Percentiles rank a stretch among this genome's conserved stretches.
These are phyloP conservation scores for Abelmoschus esculentus DNA, from an alignment of 345 rosid species.

Conservation along the genomic window DNA sequence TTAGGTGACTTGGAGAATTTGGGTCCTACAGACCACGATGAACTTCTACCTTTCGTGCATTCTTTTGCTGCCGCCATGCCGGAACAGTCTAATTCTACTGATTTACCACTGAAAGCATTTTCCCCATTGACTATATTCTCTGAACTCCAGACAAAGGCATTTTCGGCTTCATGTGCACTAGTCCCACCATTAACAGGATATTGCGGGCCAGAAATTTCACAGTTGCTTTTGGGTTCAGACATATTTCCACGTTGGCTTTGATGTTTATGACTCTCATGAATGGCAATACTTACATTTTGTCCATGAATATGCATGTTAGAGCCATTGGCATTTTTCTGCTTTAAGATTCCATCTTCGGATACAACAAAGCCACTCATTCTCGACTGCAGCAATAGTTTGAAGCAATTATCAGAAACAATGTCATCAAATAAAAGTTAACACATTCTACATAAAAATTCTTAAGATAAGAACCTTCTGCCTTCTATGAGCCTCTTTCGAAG, in stretches of 20 bases:
- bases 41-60: background rate
- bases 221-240: slow-evolving; percentile 30
- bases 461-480: slow-evolving; percentile 38
- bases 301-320: slow-evolving; percentile 24
- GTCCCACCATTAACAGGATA: slow-evolving; percentile 21
- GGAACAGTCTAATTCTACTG: background rate
- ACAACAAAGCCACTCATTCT: slow-evolving; percentile 26
- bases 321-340: slow-evolving; percentile 29
- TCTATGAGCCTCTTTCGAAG: slow-evolving; percentile 25
- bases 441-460: background rate
- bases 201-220: slow-evolving; percentile 23
- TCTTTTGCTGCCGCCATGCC: background rate
- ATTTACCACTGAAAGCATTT: slow-evolving; percentile 12
- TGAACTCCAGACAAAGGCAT: slow-evolving; percentile 5
- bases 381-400: slow-evolving; percentile 26
- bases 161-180: slow-evolving; percentile 16
- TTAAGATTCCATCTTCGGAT: slow-evolving; percentile 29
- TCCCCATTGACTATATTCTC: slow-evolving; percentile 10
- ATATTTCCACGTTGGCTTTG: slow-evolving; percentile 20
- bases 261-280: slow-evolving; percentile 27
- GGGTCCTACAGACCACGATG: slow-evolving; percentile 11
- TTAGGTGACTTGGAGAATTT: slow-evolving; percentile 28
- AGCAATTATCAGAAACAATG: slow-evolving; percentile 11
- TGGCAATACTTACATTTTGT: slow-evolving; percentile 19
- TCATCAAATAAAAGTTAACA: background rate